Conservation (phyloP, 441 rosid genomes). For the Omphalea diandra region DNA sequence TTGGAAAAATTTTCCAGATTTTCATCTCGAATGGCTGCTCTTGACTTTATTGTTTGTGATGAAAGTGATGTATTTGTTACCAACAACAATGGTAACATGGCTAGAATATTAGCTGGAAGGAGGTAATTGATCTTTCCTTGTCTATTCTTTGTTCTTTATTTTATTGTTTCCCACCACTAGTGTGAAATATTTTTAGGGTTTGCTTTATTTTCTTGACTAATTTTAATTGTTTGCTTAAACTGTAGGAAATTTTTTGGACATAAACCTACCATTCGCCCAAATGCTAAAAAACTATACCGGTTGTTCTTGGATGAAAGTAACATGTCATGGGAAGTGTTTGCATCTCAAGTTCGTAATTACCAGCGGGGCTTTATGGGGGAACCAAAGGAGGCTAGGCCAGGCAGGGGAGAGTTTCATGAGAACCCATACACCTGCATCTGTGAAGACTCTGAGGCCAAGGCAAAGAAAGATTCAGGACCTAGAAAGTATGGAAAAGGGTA, state of each 20-base stretch:
- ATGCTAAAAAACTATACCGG: conserved; percentile 74
- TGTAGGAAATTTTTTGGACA: conserved; percentile 91
- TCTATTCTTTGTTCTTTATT: no score
- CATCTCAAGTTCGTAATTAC: conserved; percentile 52
- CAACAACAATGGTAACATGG: conserved; percentile 97
- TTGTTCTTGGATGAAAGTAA: conserved; percentile 57
- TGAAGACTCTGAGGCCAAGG: conserved; percentile 44
- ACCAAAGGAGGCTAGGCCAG: conserved; percentile 82
- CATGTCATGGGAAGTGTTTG: conserved; percentile 83
- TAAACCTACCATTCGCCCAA: conserved; percentile 86
- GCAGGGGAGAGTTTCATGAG: conserved; percentile 94
- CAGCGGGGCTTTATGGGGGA: conserved; percentile 92
- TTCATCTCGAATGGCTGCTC: conserved; percentile 94
- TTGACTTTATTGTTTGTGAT: conserved; percentile 88
- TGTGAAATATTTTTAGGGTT: not conserved
- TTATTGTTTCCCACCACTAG: not conserved
- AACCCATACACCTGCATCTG: conserved; percentile 85
- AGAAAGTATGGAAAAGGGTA: conserved; percentile 53
- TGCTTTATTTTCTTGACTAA: no score
- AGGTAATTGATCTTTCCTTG: no score
- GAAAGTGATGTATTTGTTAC: conserved; percentile 90
- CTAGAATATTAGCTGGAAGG: conserved; percentile 86
- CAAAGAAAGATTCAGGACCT: conserved; percentile 27
- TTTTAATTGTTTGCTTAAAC: no score
- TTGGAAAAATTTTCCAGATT: conserved; percentile 57